Evolutionary conservation across 2,329 filamentous ascomycete species (phyloP).

Genomic region (Aspergillus novoparasiticus): DNA sequence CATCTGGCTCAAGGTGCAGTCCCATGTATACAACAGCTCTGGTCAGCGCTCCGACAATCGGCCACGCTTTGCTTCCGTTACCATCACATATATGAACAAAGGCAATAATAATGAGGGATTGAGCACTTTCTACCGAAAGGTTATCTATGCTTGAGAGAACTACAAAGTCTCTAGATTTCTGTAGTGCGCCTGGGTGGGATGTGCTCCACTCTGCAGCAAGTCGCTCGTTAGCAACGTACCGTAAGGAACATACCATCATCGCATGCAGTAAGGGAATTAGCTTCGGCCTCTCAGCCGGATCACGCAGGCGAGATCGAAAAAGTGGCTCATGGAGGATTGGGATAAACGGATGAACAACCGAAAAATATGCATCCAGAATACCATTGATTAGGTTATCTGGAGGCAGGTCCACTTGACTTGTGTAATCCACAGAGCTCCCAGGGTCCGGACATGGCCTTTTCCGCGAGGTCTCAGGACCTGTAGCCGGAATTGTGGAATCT

Average conservation of each 20-base stretch:
- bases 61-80: conserved; percentile 35
- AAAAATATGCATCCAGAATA: conserved; percentile 43
- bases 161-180: conserved; percentile 11
- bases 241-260: conserved; percentile 41
- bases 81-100: conserved; percentile 41
- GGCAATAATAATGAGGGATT: conserved; percentile 35
- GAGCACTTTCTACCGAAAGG: conserved; percentile 29
- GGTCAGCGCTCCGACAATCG: conserved; percentile 40
- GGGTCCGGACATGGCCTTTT: not conserved
- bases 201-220: not conserved
- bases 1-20: conserved; percentile 38
- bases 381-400: conserved; percentile 26
- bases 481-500: not conserved
- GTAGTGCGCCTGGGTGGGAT: not conserved
- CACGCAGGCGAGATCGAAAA: conserved; percentile 27
- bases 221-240: conserved; percentile 28
- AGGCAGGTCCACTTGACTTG: not conserved
- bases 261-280: conserved; percentile 39
- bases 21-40: conserved; percentile 43
- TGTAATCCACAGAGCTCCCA: not conserved
- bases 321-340: conserved; percentile 41
- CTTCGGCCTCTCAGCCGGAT: conserved; percentile 23
- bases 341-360: conserved; percentile 46
- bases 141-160: conserved; percentile 19
- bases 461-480: not conserved